Evolutionary conservation across 2,329 filamentous ascomycete genomes (phyloP).

Genomic region (Phyllosticta paracitricarpa): DNA sequence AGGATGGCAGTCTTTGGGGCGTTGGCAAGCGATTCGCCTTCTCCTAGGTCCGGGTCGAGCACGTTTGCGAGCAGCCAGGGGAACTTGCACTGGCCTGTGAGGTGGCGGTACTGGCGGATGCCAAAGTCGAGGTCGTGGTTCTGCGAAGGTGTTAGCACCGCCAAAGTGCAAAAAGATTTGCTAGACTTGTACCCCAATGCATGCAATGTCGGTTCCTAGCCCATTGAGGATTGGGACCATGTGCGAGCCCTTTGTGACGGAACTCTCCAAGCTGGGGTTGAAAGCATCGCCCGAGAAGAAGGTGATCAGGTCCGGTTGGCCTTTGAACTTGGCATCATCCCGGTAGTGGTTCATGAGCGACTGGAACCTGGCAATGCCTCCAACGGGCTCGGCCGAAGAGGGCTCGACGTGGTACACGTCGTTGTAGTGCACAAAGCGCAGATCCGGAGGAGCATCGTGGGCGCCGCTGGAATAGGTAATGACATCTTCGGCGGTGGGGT

Average conservation of each 20-base stretch:
- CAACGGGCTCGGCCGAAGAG: slow-evolving; percentile 68
- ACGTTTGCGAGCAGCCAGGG: slow-evolving; percentile 89
- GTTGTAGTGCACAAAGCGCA: slow-evolving; percentile 84
- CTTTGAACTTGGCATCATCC: slow-evolving; percentile 47
- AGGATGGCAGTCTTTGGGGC: slow-evolving; percentile 67
- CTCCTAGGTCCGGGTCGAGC: slow-evolving; percentile 70
- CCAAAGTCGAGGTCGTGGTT: slow-evolving; percentile 94
- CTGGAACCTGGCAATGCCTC: slow-evolving; percentile 73
- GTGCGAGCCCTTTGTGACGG: slow-evolving; percentile 79
- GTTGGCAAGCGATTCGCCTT: slow-evolving; percentile 63
- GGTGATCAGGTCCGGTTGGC: slow-evolving; percentile 58
- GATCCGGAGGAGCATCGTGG: slow-evolving; percentile 48
- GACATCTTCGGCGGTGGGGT: slow-evolving; percentile 22
- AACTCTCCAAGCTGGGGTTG: slow-evolving; percentile 82
- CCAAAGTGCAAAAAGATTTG: neutral
- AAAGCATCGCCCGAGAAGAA: slow-evolving; percentile 90
- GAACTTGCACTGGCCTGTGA: slow-evolving; percentile 67
- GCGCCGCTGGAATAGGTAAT: slow-evolving; percentile 34
- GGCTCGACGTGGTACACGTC: slow-evolving; percentile 86
- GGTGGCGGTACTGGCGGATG: slow-evolving; percentile 64
- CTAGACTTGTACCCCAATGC: slow-evolving; percentile 55
- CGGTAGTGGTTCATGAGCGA: slow-evolving; percentile 68
- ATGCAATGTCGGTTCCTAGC: slow-evolving; percentile 69
- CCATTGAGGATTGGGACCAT: slow-evolving; percentile 81
- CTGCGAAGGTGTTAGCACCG: slow-evolving; percentile 27